Conservation (phyloP, 345 rosid species). For the Anacardium occidentale region DNA sequence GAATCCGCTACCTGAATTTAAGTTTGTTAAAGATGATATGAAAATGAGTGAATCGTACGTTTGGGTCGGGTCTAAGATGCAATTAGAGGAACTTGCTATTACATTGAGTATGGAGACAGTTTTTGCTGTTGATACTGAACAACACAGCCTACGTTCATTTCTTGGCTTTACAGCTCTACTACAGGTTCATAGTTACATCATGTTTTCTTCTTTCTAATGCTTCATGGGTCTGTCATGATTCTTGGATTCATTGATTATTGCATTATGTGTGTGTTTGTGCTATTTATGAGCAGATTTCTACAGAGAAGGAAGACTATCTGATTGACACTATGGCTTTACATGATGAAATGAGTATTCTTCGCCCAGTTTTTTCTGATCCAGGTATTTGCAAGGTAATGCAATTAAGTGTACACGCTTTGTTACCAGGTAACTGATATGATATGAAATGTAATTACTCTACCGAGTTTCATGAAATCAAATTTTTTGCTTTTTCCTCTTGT, state of each 20-base stretch:
- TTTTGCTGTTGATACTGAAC: slow-evolving; percentile 90
- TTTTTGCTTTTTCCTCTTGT: too few species aligned
- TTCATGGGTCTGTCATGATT: background rate
- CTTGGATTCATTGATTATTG: background rate
- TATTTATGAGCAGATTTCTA: slow-evolving; percentile 57
- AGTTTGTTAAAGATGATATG: slow-evolving; percentile 27
- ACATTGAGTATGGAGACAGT: slow-evolving; percentile 45
- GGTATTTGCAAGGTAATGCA: slow-evolving; percentile 70
- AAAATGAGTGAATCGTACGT: slow-evolving; percentile 46
- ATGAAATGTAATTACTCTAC: background rate
- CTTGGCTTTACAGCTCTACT: slow-evolving; percentile 82
- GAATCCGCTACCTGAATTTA: slow-evolving; percentile 41
- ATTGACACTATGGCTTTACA: slow-evolving; percentile 78
- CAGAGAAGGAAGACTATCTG: slow-evolving; percentile 60
- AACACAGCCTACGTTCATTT: slow-evolving; percentile 80
- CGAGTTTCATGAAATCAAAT: too few species aligned
- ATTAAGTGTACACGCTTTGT: background rate
- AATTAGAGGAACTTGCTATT: slow-evolving; percentile 63
- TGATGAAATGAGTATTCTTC: slow-evolving; percentile 67
- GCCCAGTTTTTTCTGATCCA: slow-evolving; percentile 71
- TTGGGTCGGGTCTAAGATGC: slow-evolving; percentile 70
- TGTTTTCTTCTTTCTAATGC: slow-evolving; percentile 2
- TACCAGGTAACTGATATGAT: background rate
- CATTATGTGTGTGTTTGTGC: background rate
- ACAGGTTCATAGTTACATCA: slow-evolving; percentile 45